These are phyloP conservation scores for Pyropia yezoensis DNA, from an alignment of 23 red algal genomes.

Conservation along the genomic window DNA sequence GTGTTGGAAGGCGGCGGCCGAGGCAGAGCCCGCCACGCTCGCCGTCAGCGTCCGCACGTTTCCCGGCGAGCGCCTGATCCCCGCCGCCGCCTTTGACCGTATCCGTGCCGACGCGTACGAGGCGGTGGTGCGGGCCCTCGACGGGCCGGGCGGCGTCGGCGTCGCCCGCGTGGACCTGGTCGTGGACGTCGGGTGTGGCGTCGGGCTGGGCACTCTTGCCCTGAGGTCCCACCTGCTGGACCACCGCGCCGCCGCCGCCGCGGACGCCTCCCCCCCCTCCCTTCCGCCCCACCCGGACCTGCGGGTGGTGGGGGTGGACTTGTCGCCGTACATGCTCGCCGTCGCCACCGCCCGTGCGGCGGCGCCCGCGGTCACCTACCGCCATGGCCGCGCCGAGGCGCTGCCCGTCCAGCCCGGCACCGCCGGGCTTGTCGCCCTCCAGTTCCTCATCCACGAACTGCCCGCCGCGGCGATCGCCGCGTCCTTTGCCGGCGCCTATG, in stretches of 20 bases:
- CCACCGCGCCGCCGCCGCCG: neutral
- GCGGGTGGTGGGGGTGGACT: conserved; percentile 30
- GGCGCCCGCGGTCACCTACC: conserved; percentile 10
- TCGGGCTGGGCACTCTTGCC: conserved; percentile 26
- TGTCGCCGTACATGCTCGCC: conserved; percentile 47
- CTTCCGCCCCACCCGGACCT: neutral
- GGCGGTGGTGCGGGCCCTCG: neutral
- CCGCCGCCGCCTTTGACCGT: conserved; percentile 3
- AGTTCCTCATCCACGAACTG: conserved; percentile 55
- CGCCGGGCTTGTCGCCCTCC: conserved; percentile 31
- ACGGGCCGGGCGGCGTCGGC: no score
- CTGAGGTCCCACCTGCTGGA: conserved; percentile 3
- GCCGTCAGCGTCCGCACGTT: conserved; percentile 23
- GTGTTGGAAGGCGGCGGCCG: conserved; percentile 47
- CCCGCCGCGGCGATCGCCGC: conserved; percentile 27
- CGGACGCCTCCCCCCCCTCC: no score
- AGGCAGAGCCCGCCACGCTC: conserved; percentile 28
- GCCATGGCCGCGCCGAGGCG: conserved; percentile 38
- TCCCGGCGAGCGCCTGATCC: neutral
- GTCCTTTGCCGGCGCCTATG: conserved; percentile 17
- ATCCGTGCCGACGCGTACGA: conserved; percentile 8
- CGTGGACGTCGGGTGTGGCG: conserved; percentile 57
- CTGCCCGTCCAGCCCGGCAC: conserved; percentile 2
- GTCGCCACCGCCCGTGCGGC: conserved; percentile 5
- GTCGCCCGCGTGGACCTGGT: neutral